These are phyloP conservation scores for Dendrobium officinale DNA, from an alignment of 106 monocot genomes.

Conservation along the genomic window DNA sequence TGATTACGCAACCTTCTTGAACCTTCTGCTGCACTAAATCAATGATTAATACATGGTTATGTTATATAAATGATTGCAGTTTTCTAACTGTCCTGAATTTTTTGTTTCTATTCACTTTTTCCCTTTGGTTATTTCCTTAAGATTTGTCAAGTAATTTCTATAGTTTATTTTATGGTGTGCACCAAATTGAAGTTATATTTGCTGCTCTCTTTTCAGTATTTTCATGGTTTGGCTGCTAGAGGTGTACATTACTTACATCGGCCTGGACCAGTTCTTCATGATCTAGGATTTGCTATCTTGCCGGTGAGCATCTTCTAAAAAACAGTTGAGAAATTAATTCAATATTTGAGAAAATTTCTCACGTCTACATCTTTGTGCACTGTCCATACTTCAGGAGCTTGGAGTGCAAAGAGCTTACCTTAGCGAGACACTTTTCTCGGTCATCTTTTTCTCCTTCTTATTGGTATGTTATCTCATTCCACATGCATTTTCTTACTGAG, in stretches of 20 bases:
- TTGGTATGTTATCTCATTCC: constrained; percentile 27
- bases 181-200: background rate
- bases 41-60: background rate
- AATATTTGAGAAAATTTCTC: background rate
- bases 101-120: background rate
- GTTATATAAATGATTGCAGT: background rate
- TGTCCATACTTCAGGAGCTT: constrained; percentile 23
- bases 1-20: background rate
- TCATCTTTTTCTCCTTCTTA: constrained; percentile 39
- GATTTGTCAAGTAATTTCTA: background rate
- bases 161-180: background rate
- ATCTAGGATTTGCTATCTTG: constrained; percentile 59
- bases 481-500: background rate
- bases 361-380: background rate
- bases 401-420: constrained; percentile 37
- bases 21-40: background rate
- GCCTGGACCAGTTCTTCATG: constrained; percentile 68
- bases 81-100: background rate
- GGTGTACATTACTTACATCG: constrained; percentile 77
- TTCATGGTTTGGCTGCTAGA: constrained; percentile 69
- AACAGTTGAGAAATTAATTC: background rate
- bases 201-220: constrained; percentile 29
- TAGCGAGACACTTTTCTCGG: constrained; percentile 41
- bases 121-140: background rate
- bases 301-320: constrained; percentile 33